Base-by-base conservation (phyloP, 2,329 filamentous ascomycete species). In the Exophiala sp. region DNA sequence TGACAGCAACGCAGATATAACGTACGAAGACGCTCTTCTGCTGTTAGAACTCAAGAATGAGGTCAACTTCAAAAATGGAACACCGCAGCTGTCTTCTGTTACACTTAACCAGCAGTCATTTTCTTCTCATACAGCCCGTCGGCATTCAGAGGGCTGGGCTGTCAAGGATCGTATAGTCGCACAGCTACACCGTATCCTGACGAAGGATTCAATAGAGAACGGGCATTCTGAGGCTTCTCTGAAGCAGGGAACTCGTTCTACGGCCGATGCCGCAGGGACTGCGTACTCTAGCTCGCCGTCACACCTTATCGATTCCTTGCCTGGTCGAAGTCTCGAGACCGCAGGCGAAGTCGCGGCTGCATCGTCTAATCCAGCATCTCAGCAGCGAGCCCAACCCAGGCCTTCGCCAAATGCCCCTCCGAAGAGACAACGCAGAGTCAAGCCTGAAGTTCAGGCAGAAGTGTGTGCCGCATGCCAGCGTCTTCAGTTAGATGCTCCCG, bases 391-490 rank as follows among this genome's bases (percentile, higher is more conserved):
- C 23, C 23, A 55, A 13, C 14, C 48, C 43, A 18, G 10, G 24
- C 16, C 34, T 7, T 11, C 43, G 22, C n/a, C 34, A 34, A 32
- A 22, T 18, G 46, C 43, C n/a, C 50, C 47, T 4, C 19, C 43
- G 2, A 54, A 57, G 43, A 59, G 53, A 37, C 46, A 50, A 18
- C 46, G 44, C 21, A 44, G 49, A 21, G 40, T 58, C 14, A 43
- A 53, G 32, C 41, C 48, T 14, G 53, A 58, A 24, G 50, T 48
- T 4, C 52, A 54, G 39, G 48, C 49, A 9, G 56, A 60, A 30
- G 48, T 48, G 10, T 83, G 80, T 61, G 77, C 76, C 27, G 72
- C 74, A 21, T 84, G 80, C 62, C 73, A 77, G 34, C 72, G 77
- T 48, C 69, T 75, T 39, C 73, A 79, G 16, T 73, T 76, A 43